Evolutionary conservation across 108 stramenopile species (phyloP).

Genomic region (Ochromonas danica): DNA sequence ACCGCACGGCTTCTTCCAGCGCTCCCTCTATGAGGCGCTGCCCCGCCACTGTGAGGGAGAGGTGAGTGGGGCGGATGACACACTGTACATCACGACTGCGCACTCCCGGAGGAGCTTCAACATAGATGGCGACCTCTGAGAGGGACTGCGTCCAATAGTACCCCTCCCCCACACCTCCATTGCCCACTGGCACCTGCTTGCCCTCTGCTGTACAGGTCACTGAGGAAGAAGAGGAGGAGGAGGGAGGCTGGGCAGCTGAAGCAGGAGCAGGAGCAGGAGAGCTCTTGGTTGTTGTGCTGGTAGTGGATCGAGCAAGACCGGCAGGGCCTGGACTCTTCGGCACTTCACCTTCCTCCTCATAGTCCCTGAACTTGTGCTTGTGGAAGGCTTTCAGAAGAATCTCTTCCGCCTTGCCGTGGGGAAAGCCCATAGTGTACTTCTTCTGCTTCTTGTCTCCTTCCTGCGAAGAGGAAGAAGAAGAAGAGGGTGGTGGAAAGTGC

Average conservation of each 20-base stretch:
- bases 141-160: conserved; percentile 61
- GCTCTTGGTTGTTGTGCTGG: conserved; percentile 12
- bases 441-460: too few relatives aligned
- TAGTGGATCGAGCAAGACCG: neutral
- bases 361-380: neutral
- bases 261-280: conserved; percentile 21
- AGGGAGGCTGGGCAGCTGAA: conserved; percentile 2
- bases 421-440: conserved; percentile 35
- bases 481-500: neutral
- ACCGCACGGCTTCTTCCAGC: conserved; percentile 32
- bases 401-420: conserved; percentile 30
- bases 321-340: neutral
- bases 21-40: conserved; percentile 42
- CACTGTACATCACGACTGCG: conserved; percentile 48
- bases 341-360: neutral
- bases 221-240: neutral
- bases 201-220: conserved; percentile 12
- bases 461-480: neutral
- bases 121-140: conserved; percentile 49
- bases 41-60: conserved; percentile 31
- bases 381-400: neutral
- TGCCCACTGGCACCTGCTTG: conserved; percentile 56
- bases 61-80: conserved; percentile 29
- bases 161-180: conserved; percentile 51
- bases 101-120: conserved; percentile 46